Base-by-base conservation (phyloP, 225 moss, liverwort and hornwort species). In the Antitrichia curtipendula region DNA sequence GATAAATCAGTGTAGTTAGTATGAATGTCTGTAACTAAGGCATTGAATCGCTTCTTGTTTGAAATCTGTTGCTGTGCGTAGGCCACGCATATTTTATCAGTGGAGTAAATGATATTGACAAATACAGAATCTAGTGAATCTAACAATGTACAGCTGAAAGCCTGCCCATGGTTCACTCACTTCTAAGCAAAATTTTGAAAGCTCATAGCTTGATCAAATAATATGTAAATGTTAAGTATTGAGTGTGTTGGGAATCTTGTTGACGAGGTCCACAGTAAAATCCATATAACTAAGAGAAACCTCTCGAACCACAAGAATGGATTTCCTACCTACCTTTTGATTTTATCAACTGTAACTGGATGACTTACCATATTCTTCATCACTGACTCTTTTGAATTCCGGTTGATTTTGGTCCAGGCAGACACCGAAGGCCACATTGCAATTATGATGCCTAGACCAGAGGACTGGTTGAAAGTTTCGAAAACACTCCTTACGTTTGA, bases 381-480 rank as follows among this genome's bases (percentile, higher is more conserved):
- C 43, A 36, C 45, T 45, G 45, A 45, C 69, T 53, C n/a, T 32
- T 66, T 54, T 38, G 36, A 41, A 32, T 87, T 74, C 17, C 86
- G 34, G 66, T 86, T 75, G 38, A 83, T 83, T 60, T 90, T 61
- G 82, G 83, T 61, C 84, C 92, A 97, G 96, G 95, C 95, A 65
- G 95, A 94, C 89, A 96, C 94, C 31, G 95, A 97, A 90, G 98
- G 98, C 38, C 93, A 96, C 68, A 91, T 98, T 86, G 97, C 96
- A 45, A 95, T 98, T 71, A 91, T 97, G 93, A 98, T 97, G 98
- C 98, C 98, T n/a, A 92, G 95, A 88, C 93, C 96, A 71, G 98
- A 97, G 88, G 98, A 98, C 88, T 98, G 98, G 98, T 92, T 92
- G 58, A 96, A 95, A 92, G 96, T 89, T 60, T 93, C 96, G 29